A percentile compares a stretch with the other conserved stretches of the same genome.
These are phyloP conservation scores for Coprinopsis marcescibilis DNA, from an alignment of 768 basidiomycete species.

Conservation along the genomic window DNA sequence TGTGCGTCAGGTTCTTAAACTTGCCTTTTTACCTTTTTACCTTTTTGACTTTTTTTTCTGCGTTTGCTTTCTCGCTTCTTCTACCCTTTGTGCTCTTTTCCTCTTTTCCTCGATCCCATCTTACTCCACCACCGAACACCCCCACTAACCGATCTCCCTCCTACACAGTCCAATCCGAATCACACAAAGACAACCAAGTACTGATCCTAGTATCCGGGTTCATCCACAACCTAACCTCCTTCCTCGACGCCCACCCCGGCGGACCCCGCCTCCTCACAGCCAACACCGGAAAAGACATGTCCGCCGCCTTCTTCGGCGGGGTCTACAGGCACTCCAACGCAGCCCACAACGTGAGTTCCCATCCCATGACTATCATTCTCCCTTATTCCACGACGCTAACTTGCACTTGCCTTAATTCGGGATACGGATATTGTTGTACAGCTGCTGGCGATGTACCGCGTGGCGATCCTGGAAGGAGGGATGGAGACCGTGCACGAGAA, in stretches of 20 bases:
- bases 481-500: conserved; percentile 16
- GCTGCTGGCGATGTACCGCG: conserved; percentile 58
- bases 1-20: conserved; percentile 40
- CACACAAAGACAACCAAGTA: conserved; percentile 43
- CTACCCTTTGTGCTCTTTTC: no score
- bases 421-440: conserved; percentile 3
- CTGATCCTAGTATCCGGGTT: conserved; percentile 79
- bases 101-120: no score
- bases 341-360: conserved; percentile 60
- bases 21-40: no score
- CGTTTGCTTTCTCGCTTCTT: no score
- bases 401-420: no score
- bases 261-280: conserved; percentile 53
- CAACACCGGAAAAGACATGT: conserved; percentile 77
- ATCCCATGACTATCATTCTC: no score
- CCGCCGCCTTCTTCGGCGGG: conserved; percentile 82
- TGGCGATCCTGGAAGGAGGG: conserved; percentile 22
- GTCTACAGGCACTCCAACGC: conserved; percentile 79
- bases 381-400: no score
- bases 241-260: conserved; percentile 76
- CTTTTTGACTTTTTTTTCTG: no score
- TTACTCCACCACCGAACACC: no score
- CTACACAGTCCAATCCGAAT: conserved; percentile 58
- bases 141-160: not conserved
- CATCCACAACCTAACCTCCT: conserved; percentile 77